Evolutionary conservation across 1,284 basidiomycete genomes (phyloP), one percentile per base, ranked within the genome.

Genomic region (Phlebopus sp.): DNA sequence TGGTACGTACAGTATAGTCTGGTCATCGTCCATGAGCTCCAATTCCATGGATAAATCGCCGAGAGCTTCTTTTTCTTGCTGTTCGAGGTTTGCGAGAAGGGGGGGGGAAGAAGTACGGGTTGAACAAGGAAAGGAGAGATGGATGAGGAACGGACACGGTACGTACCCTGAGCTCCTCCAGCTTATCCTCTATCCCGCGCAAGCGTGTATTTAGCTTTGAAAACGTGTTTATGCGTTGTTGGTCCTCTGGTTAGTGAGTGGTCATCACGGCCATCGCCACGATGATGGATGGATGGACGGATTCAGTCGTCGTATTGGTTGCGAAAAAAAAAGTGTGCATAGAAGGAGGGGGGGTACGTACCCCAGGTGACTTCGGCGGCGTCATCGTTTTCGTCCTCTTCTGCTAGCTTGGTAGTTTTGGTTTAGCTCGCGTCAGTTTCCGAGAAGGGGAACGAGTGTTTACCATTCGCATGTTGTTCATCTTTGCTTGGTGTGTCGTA

Each of bases 41-140:
- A 97, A 76, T 62, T 98, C 92, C 51, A 83, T 90, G 2, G 81
- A 72, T 21, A 97, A 76, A 62, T 97, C 92, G 55, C 97, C 93
- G 11, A 97, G 78, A 6, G 91, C 87, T 59, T 97, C 94, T 66
- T 94, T 95, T 68, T 96, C 92, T 75, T 90, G 83, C 86, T 94
- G 63, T 23, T 6, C n/a, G n/a, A n/a, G n/a, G n/a, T n/a, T n/a
- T n/a, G n/a, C n/a, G n/a, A n/a, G n/a, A n/a, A 13, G 45, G 25
- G 46, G 31, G 44, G 32, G 17, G 34, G 37, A 25, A 55, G 48
- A 19, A 18, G 53, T 44, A 34, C 19, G 2, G 3, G 43, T 34
- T 7, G n/a, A n/a, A n/a, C n/a, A 19, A 21, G 32, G 15, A 17
- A 32, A 5, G 6, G 27, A 11, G 11, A 19, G 18, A 5, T 29